Conservation (phyloP, 495 filamentous ascomycete species). For the Daldinia vernicosa region DNA sequence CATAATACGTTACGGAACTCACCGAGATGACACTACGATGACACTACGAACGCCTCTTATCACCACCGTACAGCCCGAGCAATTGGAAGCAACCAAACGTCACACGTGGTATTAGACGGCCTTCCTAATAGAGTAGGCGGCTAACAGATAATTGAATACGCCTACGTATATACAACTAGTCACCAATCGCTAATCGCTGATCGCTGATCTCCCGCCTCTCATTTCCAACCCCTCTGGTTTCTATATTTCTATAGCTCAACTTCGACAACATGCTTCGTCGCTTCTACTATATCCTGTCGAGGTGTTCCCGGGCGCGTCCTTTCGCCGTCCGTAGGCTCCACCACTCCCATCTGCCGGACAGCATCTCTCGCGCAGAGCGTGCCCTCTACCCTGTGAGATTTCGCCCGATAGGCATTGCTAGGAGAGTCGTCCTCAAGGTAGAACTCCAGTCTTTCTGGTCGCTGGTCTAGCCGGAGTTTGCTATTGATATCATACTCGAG, state of each 20-base stretch:
- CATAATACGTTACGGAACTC: neutral
- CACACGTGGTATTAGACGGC: neutral
- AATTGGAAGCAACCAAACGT: neutral
- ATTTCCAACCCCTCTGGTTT: neutral
- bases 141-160: neutral
- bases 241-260: neutral
- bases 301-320: conserved; percentile 8
- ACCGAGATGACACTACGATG: neutral
- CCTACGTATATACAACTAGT: neutral
- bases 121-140: neutral
- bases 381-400: conserved; percentile 12
- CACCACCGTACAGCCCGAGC: neutral
- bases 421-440: conserved; percentile 21
- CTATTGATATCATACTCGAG: conserved; percentile 22
- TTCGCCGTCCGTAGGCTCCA: conserved; percentile 1
- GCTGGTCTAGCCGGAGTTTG: conserved; percentile 7
- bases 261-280: neutral
- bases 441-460: conserved; percentile 20
- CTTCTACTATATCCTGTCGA: neutral
- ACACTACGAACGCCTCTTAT: neutral
- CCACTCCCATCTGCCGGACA: conserved; percentile 2
- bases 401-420: conserved; percentile 11
- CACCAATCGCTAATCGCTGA: neutral
- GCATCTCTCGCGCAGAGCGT: conserved; percentile 8
- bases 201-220: neutral